Evolutionary conservation across 768 basidiomycete species (phyloP).

Genomic region (Suillus clintonianus): DNA sequence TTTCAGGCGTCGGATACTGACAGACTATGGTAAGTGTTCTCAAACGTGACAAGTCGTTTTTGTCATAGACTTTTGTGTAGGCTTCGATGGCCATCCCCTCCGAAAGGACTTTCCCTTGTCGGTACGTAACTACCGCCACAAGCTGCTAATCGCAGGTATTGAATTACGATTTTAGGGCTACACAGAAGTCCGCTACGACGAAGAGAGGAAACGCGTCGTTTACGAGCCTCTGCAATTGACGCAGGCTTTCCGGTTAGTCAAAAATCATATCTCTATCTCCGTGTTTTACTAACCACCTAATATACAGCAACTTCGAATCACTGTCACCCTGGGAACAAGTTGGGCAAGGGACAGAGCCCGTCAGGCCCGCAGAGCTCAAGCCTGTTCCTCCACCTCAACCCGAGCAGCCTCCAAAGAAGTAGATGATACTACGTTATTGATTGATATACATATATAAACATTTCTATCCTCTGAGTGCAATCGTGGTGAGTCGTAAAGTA

Average conservation of each 20-base stretch:
- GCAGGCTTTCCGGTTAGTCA: slow-evolving; percentile 89
- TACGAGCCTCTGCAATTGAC: slow-evolving; percentile 98
- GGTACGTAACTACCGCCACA: slow-evolving; percentile 44
- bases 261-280: neutral
- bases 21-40: slow-evolving; percentile 80
- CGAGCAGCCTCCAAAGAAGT: slow-evolving; percentile 80
- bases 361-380: slow-evolving; percentile 72
- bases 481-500: neutral
- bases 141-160: neutral
- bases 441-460: slow-evolving; percentile 3
- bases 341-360: slow-evolving; percentile 61
- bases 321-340: slow-evolving; percentile 95
- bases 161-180: slow-evolving; percentile 69
- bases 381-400: slow-evolving; percentile 74
- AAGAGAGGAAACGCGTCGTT: slow-evolving; percentile 95
- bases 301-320: slow-evolving; percentile 85
- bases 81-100: slow-evolving; percentile 96
- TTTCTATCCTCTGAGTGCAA: slow-evolving; percentile 2
- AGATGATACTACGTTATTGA: slow-evolving; percentile 26
- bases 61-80: slow-evolving; percentile 35
- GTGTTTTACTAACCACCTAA: slow-evolving; percentile 3
- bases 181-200: slow-evolving; percentile 96
- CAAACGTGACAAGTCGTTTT: neutral
- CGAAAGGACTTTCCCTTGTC: slow-evolving; percentile 99
- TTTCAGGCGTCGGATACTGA: slow-evolving; percentile 88